Evolutionary conservation across 352 stramenopile species (phyloP).

Genomic region (Phytophthora citricola): DNA sequence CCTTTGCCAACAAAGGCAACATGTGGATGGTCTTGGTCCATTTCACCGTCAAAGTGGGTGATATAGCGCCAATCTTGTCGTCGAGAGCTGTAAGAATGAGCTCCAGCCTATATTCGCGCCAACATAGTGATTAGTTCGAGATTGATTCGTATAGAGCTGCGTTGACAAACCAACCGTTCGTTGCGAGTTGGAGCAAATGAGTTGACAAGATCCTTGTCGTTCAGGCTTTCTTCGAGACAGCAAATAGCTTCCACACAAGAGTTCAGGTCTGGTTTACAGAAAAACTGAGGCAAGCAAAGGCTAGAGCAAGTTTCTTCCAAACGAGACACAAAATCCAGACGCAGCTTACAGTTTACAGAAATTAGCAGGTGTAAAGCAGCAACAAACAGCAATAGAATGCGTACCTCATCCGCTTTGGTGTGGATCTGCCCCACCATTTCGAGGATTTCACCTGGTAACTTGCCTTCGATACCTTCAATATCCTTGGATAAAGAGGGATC

Average conservation of each 20-base stretch:
- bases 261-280: not conserved
- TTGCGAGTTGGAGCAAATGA: constrained; percentile 21
- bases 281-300: constrained; percentile 10
- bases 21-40: constrained; percentile 30
- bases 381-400: not conserved
- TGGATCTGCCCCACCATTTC: constrained; percentile 21
- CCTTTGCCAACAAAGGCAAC: constrained; percentile 23
- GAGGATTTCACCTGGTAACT: constrained; percentile 2
- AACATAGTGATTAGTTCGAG: not conserved
- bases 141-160: not conserved
- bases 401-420: constrained; percentile 11
- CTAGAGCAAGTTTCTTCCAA: not conserved
- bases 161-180: constrained; percentile 23
- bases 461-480: not conserved
- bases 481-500: not conserved
- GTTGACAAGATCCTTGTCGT: constrained; percentile 4
- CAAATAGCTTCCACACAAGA: constrained; percentile 12
- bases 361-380: not conserved
- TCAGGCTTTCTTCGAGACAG: constrained; percentile 21
- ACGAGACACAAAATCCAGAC: constrained; percentile 5
- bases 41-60: constrained; percentile 11
- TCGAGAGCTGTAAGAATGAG: constrained; percentile 31
- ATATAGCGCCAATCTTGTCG: constrained; percentile 15
- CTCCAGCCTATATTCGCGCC: constrained; percentile 24
- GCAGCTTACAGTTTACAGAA: not conserved